A percentile compares a stretch with the other conserved stretches of the same genome.
These are phyloP conservation scores for Trametes gibbosa DNA, from an alignment of 768 basidiomycete genomes.

Conservation along the genomic window DNA sequence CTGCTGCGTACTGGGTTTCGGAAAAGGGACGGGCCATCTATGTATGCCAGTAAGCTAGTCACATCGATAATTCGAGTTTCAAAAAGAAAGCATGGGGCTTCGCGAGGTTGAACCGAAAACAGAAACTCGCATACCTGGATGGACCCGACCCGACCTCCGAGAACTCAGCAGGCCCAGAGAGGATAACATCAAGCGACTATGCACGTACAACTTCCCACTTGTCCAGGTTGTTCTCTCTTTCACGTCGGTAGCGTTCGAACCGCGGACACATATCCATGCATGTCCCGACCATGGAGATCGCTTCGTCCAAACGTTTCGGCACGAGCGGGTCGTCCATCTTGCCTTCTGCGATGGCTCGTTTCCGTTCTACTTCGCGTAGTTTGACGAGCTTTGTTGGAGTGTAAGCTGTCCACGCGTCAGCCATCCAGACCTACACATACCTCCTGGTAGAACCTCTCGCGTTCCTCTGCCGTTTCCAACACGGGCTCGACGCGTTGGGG, in stretches of 20 bases:
- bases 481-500: conserved; percentile 40
- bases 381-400: conserved; percentile 51
- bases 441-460: conserved; percentile 70
- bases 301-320: conserved; percentile 79
- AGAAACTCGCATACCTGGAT: conserved; percentile 6
- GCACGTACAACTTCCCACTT: conserved; percentile 78
- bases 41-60: neutral
- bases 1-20: neutral
- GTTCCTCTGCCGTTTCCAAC: conserved; percentile 58
- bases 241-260: conserved; percentile 88
- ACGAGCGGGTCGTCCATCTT: conserved; percentile 86
- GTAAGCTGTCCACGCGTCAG: conserved; percentile 19
- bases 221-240: conserved; percentile 84
- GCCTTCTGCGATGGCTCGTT: conserved; percentile 73
- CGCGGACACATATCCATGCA: conserved; percentile 94
- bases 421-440: conserved; percentile 36
- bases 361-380: conserved; percentile 68
- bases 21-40: too few species aligned
- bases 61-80: neutral
- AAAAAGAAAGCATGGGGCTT: neutral
- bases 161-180: conserved; percentile 10
- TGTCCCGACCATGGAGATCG: conserved; percentile 90
- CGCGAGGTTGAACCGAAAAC: neutral
- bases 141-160: conserved; percentile 17
- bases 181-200: neutral